phyloP scores from a whole-genome alignment of 441 rosid species.

The Geranium incanum region DNA sequence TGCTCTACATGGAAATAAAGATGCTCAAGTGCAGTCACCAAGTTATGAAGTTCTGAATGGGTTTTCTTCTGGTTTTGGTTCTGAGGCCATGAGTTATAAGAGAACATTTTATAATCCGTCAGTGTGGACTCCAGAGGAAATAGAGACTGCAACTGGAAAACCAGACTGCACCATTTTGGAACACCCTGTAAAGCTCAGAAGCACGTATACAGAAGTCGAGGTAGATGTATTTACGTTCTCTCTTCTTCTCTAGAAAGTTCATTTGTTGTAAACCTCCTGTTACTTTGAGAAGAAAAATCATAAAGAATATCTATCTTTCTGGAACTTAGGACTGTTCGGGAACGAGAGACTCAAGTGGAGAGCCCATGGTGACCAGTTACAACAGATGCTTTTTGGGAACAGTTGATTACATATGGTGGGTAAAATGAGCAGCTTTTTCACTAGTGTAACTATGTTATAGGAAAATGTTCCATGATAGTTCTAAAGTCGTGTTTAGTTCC shows the following conservation, averaged over 20 bases:
- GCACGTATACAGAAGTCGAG: slow-evolving; percentile 79
- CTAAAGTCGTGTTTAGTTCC: slow-evolving; percentile 3
- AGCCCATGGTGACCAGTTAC: slow-evolving; percentile 84
- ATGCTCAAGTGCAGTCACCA: slow-evolving; percentile 19
- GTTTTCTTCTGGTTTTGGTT: slow-evolving; percentile 28
- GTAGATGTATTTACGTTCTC: slow-evolving; percentile 30
- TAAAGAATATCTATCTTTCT: slow-evolving; percentile 8
- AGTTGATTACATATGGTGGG: slow-evolving; percentile 91
- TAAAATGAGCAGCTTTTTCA: neutral
- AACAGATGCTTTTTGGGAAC: slow-evolving; percentile 87
- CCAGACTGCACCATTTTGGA: slow-evolving; percentile 44
- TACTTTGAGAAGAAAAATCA: neutral
- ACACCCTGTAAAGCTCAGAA: slow-evolving; percentile 64
- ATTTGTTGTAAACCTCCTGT: neutral
- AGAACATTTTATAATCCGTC: slow-evolving; percentile 53
- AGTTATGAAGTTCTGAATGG: slow-evolving; percentile 25
- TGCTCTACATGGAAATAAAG: slow-evolving; percentile 36
- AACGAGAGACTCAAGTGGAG: slow-evolving; percentile 70
- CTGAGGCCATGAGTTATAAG: slow-evolving; percentile 29
- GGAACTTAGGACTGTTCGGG: slow-evolving; percentile 48
- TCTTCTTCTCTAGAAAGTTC: slow-evolving; percentile 2
- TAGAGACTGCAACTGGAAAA: slow-evolving; percentile 75
- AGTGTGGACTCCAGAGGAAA: slow-evolving; percentile 71
- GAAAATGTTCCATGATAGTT: neutral
- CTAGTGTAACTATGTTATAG: neutral